Evolutionary conservation across 768 basidiomycete species (phyloP), one percentile per base, ranked within the genome.

Genomic region (Auricularia auricula-judae): DNA sequence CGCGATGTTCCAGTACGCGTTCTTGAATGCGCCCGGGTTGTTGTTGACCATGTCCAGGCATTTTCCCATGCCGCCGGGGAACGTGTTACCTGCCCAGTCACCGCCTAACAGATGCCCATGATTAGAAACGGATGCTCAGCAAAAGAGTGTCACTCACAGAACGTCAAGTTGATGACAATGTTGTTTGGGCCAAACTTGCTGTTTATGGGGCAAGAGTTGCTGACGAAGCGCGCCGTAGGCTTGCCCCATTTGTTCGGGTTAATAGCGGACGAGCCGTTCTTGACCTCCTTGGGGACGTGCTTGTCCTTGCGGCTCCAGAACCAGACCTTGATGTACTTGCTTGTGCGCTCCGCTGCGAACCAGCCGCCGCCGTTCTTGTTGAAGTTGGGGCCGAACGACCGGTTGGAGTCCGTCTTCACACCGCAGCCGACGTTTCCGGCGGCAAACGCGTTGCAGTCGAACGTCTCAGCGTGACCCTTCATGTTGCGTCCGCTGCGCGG

Each of bases 1-100:
- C 68, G 83, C 82, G 72, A 91, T 78, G 66, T 83, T 83, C 86
- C 87, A 91, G 72, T 85, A 89, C 1, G 88, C 86, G 18, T 86
- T 77, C 11, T 66, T 47, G 73, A 89, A 89, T 12, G 78, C 79
- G 4, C 69, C 65, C 0, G 89, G 87, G 67, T 85, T 80, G 66
- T 82, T 80, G 71, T 83, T 72, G 36, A 89, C 87, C 67, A 79
- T 74, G 39, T 69, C 66, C 23, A 59, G 14, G 5, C 56, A 59
- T 11, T 5, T 29, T 5, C 23, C 56, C 56, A 29, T 59, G 21
- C 56, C 56, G 3, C 56, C 56, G 11, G 56, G 56, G 23, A 61
- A 65, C 3, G 42, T 42, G 29, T 65, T 60, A 3, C 64, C 64
- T 2, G 64, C 64, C 64, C 64, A 65, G 29, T 65, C 64, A 36